Percentiles rank a stretch among this genome's conserved stretches.
These are phyloP conservation scores for Chlamydomonas sp. DNA, from an alignment of 139 green algal genomes.

Conservation along the genomic window DNA sequence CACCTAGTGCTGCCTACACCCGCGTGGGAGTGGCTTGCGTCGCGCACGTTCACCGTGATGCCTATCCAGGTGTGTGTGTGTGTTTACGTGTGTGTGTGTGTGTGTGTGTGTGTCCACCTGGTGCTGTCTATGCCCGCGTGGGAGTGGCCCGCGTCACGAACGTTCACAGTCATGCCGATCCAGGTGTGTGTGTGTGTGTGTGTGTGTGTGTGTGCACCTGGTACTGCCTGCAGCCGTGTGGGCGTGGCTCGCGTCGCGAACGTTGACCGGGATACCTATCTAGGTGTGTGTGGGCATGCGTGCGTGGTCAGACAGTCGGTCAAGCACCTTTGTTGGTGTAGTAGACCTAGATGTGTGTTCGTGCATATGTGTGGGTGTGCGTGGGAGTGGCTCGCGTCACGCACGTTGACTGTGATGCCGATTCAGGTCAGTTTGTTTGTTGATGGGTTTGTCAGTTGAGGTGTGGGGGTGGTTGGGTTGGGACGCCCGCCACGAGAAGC, in stretches of 20 bases:
- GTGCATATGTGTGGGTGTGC: background rate
- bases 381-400: constrained; percentile 1
- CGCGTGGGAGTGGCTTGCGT: background rate
- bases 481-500: too few relatives aligned
- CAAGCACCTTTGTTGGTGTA: too few relatives aligned
- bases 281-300: too few relatives aligned
- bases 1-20: background rate
- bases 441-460: constrained; percentile 12
- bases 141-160: background rate
- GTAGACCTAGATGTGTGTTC: constrained; percentile 18
- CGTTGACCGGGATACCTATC: constrained; percentile 16
- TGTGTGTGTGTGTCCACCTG: constrained; percentile 11
- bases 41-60: constrained; percentile 8
- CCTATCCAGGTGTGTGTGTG: constrained; percentile 47
- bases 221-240: background rate
- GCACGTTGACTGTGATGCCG: constrained; percentile 13
- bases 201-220: constrained; percentile 13
- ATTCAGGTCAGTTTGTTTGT: too few relatives aligned
- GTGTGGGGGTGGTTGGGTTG: too few relatives aligned
- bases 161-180: constrained; percentile 17
- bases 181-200: too few relatives aligned
- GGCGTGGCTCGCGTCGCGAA: background rate
- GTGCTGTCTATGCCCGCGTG: background rate
- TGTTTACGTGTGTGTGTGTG: too few relatives aligned
- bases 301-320: too few relatives aligned